Base-by-base conservation (phyloP, 225 moss, liverwort and hornwort species). In the Polytrichum formosum region DNA sequence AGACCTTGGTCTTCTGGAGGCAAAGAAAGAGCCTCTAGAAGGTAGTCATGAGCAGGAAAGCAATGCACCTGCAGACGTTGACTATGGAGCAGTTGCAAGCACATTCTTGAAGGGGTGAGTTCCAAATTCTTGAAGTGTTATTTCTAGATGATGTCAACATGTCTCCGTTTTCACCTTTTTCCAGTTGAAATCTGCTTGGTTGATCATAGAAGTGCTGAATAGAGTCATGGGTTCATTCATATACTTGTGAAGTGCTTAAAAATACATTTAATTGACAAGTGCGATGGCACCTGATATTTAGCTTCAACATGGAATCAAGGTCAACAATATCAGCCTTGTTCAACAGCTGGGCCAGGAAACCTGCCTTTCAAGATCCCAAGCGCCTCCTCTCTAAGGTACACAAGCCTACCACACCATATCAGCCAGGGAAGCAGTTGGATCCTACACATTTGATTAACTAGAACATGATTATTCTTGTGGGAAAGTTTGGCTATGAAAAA, bases 261-360 rank as follows among this genome's bases (percentile, higher is more conserved):
- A 46, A 16, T 16, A 46, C 16, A 13, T 13, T 35, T 58, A 46
- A 46, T 46, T 46, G 46, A 46, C 46, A 46, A 46, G 46, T 46
- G 46, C 16, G 13, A 0, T 46, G 46, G 4, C 46, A 46, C 7
- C 46, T 1, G 46, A 46, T 25, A 56, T 64, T 78, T 84, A 96
- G 96, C 59, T 96, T 96, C 76, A 87, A 72, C 65, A 56, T 80
- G 60, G 96, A 96, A 71, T 77, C 90, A 22, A 89, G 96, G 69
- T 96, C 91, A 58, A 87, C 90, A 61, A 84, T 96, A 69, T 91
- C 93, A 23, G 63, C 83, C 23, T 79, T 96, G 54, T 96, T 96
- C 73, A 87, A 96, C 79, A 90, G 87, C 63, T 96, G 96, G 96
- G 96, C 96, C 55, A 93, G 85, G 74, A 93, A 90, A 67, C 90